Evolutionary conservation across 768 basidiomycete species (phyloP), one percentile per base, ranked within the genome.

Genomic region (Suillus paluster): DNA sequence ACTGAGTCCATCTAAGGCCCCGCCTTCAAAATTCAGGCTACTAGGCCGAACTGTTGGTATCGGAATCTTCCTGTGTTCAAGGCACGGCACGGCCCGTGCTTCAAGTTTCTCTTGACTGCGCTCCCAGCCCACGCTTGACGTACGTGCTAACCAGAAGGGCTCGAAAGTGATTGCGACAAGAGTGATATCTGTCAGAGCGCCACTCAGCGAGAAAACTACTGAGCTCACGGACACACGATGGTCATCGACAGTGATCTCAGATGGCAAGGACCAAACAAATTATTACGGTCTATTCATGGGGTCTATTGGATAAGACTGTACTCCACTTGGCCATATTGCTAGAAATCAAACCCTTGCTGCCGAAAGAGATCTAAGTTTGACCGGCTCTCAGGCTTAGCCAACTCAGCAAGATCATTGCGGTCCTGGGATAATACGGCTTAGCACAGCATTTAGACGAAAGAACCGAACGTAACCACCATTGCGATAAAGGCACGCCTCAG

Each of bases 261-360:
- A 52, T 21, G 25, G n/a, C 27, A 23, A 23, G 21, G n/a, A 36
- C 14, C 33, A 53, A 36, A 36, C 8, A 17, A 36, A 54, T 23
- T 4, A 54, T 36, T 54, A 23, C 9, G 34, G 36, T 54, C 34
- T 59, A 59, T 17, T 14, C 19, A 30, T 34, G 27, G 36, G 12
- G 2, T 49, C 17, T 54, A 25, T 5, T 36, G 5, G 21, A 53
- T 34, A 17, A 19, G 15, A 19, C 6, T 30, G 10, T 60, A 30
- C 8, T 19, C 2, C 33, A 57, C 23, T 41, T n/a, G 19, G n/a
- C 11, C 4, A 33, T 21, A 27, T 33, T 14, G 71, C 73, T 81
- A 97, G 72, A 97, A 99, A 61, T 98, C 96, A 71, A 98, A 94
- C 4, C 95, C 95, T 63, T 92, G 88, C 64, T 80, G 80, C 52